A percentile compares a stretch with the other conserved stretches of the same genome.
These are phyloP conservation scores for Rhynchosporium graminicola DNA, from an alignment of 2,329 filamentous ascomycete species.

Conservation along the genomic window DNA sequence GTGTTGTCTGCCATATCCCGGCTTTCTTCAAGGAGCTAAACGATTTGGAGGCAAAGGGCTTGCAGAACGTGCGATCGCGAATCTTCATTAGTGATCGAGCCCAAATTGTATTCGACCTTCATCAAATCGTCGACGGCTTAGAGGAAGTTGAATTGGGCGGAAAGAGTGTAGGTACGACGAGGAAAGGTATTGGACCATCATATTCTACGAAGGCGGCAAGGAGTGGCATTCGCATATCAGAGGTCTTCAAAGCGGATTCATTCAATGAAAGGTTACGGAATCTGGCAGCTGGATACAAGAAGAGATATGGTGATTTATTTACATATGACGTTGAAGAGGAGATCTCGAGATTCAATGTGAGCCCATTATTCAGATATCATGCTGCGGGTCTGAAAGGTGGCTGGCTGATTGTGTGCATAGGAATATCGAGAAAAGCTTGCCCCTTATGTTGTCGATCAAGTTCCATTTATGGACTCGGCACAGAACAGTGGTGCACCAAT, in stretches of 20 bases:
- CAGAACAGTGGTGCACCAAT: slow-evolving; percentile 61
- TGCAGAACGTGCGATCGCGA: slow-evolving; percentile 54
- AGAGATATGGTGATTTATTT: slow-evolving; percentile 67
- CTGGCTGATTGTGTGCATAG: slow-evolving; percentile 12
- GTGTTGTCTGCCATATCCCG: slow-evolving; percentile 66
- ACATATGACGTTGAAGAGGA: slow-evolving; percentile 70
- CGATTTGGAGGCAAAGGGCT: slow-evolving; percentile 59
- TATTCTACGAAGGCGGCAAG: slow-evolving; percentile 63
- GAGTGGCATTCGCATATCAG: slow-evolving; percentile 64
- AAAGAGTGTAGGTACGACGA: slow-evolving; percentile 48
- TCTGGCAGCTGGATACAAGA: slow-evolving; percentile 62
- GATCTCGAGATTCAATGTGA: slow-evolving; percentile 58
- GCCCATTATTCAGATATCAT: not conserved
- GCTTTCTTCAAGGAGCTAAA: slow-evolving; percentile 66
- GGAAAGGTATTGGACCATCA: slow-evolving; percentile 54
- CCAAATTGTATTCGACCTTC: slow-evolving; percentile 60
- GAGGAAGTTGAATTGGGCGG: slow-evolving; percentile 56
- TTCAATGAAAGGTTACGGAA: slow-evolving; percentile 67
- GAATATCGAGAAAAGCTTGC: slow-evolving; percentile 57
- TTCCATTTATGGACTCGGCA: slow-evolving; percentile 62
- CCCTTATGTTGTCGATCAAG: slow-evolving; percentile 62
- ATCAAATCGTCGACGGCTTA: slow-evolving; percentile 68
- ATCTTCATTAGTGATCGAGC: slow-evolving; percentile 60
- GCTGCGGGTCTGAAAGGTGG: not conserved
- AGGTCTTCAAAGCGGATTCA: slow-evolving; percentile 65